phyloP scores from a whole-genome alignment of 345 rosid genomes.

The Heritiera littoralis region DNA sequence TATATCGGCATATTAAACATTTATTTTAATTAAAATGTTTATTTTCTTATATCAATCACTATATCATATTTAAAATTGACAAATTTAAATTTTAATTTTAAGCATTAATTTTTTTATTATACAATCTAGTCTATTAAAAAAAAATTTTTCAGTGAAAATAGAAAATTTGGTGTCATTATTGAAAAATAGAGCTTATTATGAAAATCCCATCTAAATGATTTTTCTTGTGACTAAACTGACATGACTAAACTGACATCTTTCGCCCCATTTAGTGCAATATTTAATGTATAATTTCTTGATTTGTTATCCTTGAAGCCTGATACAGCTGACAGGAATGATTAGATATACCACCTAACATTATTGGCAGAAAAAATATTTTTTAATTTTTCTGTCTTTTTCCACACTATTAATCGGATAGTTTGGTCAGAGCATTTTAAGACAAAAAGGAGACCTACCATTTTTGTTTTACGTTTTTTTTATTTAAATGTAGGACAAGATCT shows the following conservation, averaged over 20 bases:
- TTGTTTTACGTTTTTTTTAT: background rate
- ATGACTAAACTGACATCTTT: too few species aligned
- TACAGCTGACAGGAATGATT: background rate
- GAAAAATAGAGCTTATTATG: background rate
- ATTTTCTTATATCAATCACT: too few species aligned
- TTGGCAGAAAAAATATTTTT: background rate
- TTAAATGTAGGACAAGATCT: background rate
- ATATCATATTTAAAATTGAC: too few species aligned
- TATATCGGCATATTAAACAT: too few species aligned
- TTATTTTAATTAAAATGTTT: too few species aligned
- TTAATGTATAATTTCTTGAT: background rate
- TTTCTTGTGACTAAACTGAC: too few species aligned
- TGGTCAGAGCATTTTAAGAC: too few species aligned
- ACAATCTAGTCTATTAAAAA: background rate
- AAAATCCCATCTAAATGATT: background rate
- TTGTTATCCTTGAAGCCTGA: background rate
- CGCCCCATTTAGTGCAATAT: background rate
- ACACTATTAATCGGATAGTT: background rate
- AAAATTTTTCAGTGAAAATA: background rate
- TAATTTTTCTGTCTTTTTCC: background rate
- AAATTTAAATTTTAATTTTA: too few species aligned
- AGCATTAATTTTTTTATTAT: too few species aligned
- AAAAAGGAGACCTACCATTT: too few species aligned
- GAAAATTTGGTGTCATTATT: background rate
- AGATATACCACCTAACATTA: background rate